phyloP scores from a whole-genome alignment of 805 yeast species.

The Cyberlindnera bimundalis region DNA sequence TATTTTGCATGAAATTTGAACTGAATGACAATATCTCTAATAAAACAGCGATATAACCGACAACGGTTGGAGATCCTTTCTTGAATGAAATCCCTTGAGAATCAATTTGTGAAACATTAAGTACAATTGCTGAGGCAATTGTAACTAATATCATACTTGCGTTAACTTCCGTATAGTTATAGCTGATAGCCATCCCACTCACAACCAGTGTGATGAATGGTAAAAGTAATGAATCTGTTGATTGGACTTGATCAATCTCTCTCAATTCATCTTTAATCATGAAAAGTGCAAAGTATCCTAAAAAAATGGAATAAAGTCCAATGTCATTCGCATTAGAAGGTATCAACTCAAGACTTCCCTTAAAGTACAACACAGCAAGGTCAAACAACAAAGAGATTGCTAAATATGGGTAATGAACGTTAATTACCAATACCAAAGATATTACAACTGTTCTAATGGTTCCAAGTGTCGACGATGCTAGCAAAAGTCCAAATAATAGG shows the following conservation, averaged over 20 bases:
- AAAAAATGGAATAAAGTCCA: not conserved
- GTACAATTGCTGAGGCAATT: slow-evolving; percentile 24
- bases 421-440: slow-evolving; percentile 21
- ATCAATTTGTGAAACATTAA: slow-evolving; percentile 21
- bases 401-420: slow-evolving; percentile 13
- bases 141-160: slow-evolving; percentile 27
- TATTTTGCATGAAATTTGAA: slow-evolving; percentile 12
- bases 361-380: slow-evolving; percentile 2
- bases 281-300: slow-evolving; percentile 8
- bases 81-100: slow-evolving; percentile 5
- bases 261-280: slow-evolving; percentile 13
- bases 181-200: slow-evolving; percentile 5
- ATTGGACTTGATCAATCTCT: slow-evolving; percentile 11
- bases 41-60: slow-evolving; percentile 32
- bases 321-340: not conserved
- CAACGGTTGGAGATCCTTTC: slow-evolving; percentile 20
- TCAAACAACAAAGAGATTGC: slow-evolving; percentile 17
- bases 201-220: slow-evolving; percentile 1
- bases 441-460: slow-evolving; percentile 24
- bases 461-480: slow-evolving; percentile 17
- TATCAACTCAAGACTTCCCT: not conserved
- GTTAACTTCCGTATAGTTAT: slow-evolving; percentile 10
- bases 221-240: not conserved
- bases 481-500: slow-evolving; percentile 13
- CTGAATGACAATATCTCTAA: slow-evolving; percentile 35